Base-by-base conservation (phyloP, 2,329 filamentous ascomycete species). In the Epichloe sp. region DNA sequence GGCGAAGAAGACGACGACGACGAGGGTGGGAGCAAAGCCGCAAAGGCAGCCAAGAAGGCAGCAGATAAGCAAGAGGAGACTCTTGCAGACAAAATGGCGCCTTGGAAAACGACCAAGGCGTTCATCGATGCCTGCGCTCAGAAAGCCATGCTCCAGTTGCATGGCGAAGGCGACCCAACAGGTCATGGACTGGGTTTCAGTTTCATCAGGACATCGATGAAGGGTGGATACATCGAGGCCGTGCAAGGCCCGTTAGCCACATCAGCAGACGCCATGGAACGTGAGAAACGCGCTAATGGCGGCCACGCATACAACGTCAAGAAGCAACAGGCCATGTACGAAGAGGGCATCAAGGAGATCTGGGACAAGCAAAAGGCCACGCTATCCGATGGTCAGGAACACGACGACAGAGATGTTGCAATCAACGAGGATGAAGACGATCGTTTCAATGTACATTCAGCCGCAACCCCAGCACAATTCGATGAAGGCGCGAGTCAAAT, bases 261-360 rank as follows among this genome's bases (percentile, higher is more conserved):
- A 3, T 82, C 80, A 10, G 89, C 88, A 19, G 88, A 95, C 65
- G 90, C 88, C 61, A 87, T 90, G 54, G 86, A 88, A 61, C 86
- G 90, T 55, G 88, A 90, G 64, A 81, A 93, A 56, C 87, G 90
- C 63, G 86, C 86, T 15, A 91, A 93, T 56, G 89, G 89, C 51
- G 93, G 93, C 0, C 93, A 98, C 68, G 90, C 88, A 59, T 98
- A 98, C 72, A 98, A 98, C 57, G 93, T 98, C 54, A 93, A 91
- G 63, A 84, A 87, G 58, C 93, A 98, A 65, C 88, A 97, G 62
- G 83, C 82, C 55, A 86, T 88, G 60, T 98, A 98, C 65, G 88
- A 94, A 58, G 84, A 90, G 49, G 88, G 88, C 21, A 96, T 98
- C 58, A 80, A 83, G 51, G 82, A 87, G 54, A 96, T 97, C 54